Conservation (phyloP, 495 filamentous ascomycete genomes). For the Bathelium albidoporum region DNA sequence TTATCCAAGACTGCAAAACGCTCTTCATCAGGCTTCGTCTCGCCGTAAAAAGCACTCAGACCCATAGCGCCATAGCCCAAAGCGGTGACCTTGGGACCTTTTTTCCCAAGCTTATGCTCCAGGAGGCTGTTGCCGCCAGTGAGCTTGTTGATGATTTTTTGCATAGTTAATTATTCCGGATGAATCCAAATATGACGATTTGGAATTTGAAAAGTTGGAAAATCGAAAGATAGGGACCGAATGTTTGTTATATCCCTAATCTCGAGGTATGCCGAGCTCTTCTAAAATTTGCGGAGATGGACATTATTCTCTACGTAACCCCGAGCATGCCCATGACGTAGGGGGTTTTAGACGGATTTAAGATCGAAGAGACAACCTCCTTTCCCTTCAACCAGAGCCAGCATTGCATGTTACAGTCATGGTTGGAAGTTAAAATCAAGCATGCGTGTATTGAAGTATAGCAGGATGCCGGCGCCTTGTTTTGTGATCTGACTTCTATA, state of each 20-base stretch:
- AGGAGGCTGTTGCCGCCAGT: slow-evolving; percentile 7
- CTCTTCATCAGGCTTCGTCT: slow-evolving; percentile 21
- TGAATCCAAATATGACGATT: too few relatives aligned
- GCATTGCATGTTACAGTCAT: too few relatives aligned
- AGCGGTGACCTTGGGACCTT: slow-evolving; percentile 8
- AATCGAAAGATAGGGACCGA: too few relatives aligned
- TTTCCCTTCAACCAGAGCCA: too few relatives aligned
- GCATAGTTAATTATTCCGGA: not conserved
- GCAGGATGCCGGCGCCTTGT: too few relatives aligned
- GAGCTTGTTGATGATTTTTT: slow-evolving; percentile 10
- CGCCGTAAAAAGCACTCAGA: slow-evolving; percentile 23
- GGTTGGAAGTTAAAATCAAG: too few relatives aligned
- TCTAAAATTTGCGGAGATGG: not conserved
- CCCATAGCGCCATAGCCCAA: slow-evolving; percentile 7
- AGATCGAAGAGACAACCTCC: too few relatives aligned
- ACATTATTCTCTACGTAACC: not conserved
- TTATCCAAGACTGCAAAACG: slow-evolving; percentile 24
- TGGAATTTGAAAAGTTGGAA: too few relatives aligned
- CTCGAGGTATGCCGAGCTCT: not conserved
- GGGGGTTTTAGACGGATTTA: not conserved
- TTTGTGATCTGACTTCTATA: too few relatives aligned
- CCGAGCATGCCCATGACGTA: not conserved
- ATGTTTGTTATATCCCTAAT: too few relatives aligned
- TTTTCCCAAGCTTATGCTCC: slow-evolving; percentile 5
- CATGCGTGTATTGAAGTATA: too few relatives aligned